phyloP scores from a whole-genome alignment of 768 basidiomycete genomes.

The Lentinula lateritia region DNA sequence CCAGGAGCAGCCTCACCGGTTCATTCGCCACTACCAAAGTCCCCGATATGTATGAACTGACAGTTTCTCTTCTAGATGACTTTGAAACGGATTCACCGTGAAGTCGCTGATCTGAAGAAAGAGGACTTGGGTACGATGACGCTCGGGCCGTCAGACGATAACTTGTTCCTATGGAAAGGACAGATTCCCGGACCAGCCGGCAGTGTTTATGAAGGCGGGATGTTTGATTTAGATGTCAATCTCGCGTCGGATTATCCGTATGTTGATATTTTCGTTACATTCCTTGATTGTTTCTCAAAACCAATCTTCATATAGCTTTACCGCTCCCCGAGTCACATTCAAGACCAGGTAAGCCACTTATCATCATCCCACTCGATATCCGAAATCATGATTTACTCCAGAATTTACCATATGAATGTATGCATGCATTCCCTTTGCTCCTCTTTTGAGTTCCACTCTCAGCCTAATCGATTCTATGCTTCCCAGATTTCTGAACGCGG shows the following conservation, averaged over 20 bases:
- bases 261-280: constrained; percentile 20
- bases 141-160: constrained; percentile 59
- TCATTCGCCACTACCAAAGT: neutral
- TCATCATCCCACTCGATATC: neutral
- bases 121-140: constrained; percentile 76
- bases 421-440: constrained; percentile 11
- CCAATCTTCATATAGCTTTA: constrained; percentile 45
- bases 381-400: constrained; percentile 17
- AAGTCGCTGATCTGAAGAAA: constrained; percentile 75
- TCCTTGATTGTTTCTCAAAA: constrained; percentile 2
- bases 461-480: constrained; percentile 1
- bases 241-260: constrained; percentile 79
- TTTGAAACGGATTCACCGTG: constrained; percentile 78
- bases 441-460: neutral
- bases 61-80: constrained; percentile 33
- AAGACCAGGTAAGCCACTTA: constrained; percentile 53
- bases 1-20: neutral
- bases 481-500: constrained; percentile 66
- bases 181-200: constrained; percentile 79
- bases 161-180: constrained; percentile 70
- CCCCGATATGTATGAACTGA: neutral
- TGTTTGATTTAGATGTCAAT: constrained; percentile 62
- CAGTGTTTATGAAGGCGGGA: constrained; percentile 76
- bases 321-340: constrained; percentile 73
- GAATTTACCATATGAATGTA: constrained; percentile 87